phyloP scores from a whole-genome alignment of 192 early-diverging fungal genomes.

The Podila epigama region DNA sequence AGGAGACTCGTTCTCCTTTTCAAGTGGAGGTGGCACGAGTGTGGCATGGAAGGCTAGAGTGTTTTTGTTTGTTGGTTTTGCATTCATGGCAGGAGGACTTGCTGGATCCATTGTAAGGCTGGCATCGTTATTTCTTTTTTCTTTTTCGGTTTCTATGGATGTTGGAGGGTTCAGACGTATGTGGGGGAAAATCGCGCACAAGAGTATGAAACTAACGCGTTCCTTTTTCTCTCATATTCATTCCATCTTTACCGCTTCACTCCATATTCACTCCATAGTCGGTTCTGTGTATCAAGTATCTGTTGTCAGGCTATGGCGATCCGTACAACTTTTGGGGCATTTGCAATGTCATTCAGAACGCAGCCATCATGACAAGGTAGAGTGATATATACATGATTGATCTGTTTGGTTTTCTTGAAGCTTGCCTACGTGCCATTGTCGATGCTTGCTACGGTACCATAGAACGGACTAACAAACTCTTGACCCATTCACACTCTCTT shows the following conservation, averaged over 20 bases:
- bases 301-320: slow-evolving; percentile 23
- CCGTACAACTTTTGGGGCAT: slow-evolving; percentile 38
- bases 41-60: slow-evolving; percentile 59
- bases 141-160: background rate
- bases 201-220: too few relatives aligned
- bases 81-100: slow-evolving; percentile 64
- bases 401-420: background rate
- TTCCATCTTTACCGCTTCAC: background rate
- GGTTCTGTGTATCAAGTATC: slow-evolving; percentile 39
- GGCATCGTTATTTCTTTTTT: background rate
- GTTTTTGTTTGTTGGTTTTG: slow-evolving; percentile 65
- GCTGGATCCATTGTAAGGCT: slow-evolving; percentile 63
- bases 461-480: background rate
- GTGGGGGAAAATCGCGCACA: background rate
- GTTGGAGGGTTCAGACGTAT: background rate
- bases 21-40: slow-evolving; percentile 32
- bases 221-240: background rate
- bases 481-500: background rate
- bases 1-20: slow-evolving; percentile 55
- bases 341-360: slow-evolving; percentile 44
- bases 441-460: background rate
- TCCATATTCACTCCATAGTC: slow-evolving; percentile 1
- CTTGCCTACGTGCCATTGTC: background rate
- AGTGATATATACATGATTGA: background rate
- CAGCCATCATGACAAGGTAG: slow-evolving; percentile 36